A percentile compares a stretch with the other conserved stretches of the same genome.
phyloP scores from a whole-genome alignment of 148 eudicot species.

The Silene conica region DNA sequence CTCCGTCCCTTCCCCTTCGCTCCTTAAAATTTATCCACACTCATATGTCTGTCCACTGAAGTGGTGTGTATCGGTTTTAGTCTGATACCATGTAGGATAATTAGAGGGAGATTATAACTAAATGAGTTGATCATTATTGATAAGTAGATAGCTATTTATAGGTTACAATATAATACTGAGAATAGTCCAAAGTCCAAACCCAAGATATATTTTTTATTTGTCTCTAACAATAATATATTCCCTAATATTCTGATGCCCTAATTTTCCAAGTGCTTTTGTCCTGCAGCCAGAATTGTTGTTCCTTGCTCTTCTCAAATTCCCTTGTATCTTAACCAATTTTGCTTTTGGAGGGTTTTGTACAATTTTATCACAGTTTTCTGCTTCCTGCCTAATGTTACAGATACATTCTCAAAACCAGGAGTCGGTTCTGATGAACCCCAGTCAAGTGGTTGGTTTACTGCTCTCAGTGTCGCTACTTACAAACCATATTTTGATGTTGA shows the following conservation, averaged over 20 bases:
- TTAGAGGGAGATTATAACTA: too few species aligned
- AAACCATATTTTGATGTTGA: slow-evolving; percentile 94
- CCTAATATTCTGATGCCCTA: not conserved
- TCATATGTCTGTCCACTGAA: too few species aligned
- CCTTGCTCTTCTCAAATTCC: not conserved
- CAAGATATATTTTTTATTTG: too few species aligned
- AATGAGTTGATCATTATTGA: too few species aligned
- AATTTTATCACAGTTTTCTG: not conserved
- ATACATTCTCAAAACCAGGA: slow-evolving; percentile 73
- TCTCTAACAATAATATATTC: not conserved
- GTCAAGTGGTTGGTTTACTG: slow-evolving; percentile 74
- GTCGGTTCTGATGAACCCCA: slow-evolving; percentile 65
- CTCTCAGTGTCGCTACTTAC: slow-evolving; percentile 69
- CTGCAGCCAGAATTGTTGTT: not conserved
- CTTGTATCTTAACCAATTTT: too few species aligned
- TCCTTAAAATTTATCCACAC: too few species aligned
- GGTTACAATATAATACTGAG: not conserved
- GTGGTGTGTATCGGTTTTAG: too few species aligned
- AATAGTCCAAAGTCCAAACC: too few species aligned
- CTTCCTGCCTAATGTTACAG: slow-evolving; percentile 35
- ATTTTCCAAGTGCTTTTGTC: not conserved
- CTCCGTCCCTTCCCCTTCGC: too few species aligned
- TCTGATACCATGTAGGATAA: too few species aligned
- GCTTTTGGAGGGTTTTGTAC: not conserved
- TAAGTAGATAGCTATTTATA: too few species aligned